Base-by-base conservation (phyloP, 2,329 filamentous ascomycete genomes). In the Mollisia scopiformis region DNA sequence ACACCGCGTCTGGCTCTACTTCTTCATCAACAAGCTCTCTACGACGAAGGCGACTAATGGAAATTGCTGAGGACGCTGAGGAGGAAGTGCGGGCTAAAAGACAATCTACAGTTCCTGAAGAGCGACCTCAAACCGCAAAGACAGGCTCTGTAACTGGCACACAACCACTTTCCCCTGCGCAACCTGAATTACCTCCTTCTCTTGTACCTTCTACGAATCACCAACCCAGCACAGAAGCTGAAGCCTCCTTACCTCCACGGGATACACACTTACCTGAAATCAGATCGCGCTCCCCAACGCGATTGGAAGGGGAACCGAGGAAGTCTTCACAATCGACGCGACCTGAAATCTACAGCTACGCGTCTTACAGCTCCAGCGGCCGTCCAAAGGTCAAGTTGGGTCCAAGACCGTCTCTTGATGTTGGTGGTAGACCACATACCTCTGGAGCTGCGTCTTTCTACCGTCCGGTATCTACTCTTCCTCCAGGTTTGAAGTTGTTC, bases 11-110 rank as follows among this genome's bases (percentile, higher is more conserved):
- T 13, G 90, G 89, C 39, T 96, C 94, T 21, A 91, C 88, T 67
- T 92, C 90, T 27, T 96, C 93, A 11, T 94, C 92, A 4, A 90
- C 86, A 52, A 93, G 90, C 73, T 96, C 92, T 5, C 80, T 93
- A 66, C 86, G 90, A 61, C 84, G 88, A 71, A 86, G 89, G 69
- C 88, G 91, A 67, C 80, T 98, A 69, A 89, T 94, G 78, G 94
- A 96, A 77, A 97, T 98, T 73, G 88, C 90, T n/a, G 95, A 98
- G 77, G 91, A 95, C 77, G 91, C 89, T 57, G 69, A 96, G 70
- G 86, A 88, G 57, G 77, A 80, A 62, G 79, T 82, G 61, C 77
- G 84, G 65, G 80, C 85, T 28, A 88, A 87, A 70, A 79, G 85
- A 57, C 81, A 88, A 69, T 87, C 83, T 1, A 75, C 83, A 7